A percentile compares a stretch with the other conserved stretches of the same genome.
Evolutionary conservation across 2,329 filamentous ascomycete genomes (phyloP).

Genomic region (Apiospora arundinis): DNA sequence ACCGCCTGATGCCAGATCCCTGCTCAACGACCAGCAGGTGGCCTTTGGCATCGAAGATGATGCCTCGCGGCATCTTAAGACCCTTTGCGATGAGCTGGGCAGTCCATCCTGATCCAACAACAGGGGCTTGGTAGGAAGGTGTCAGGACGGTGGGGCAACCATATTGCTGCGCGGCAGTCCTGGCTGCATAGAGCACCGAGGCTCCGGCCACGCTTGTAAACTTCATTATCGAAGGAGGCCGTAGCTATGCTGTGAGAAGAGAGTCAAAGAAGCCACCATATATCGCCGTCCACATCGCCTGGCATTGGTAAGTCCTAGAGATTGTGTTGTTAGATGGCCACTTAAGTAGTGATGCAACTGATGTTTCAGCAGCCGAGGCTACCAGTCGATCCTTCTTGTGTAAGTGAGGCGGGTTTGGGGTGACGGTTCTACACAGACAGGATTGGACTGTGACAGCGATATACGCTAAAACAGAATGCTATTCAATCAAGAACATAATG

Average conservation of each 20-base stretch:
- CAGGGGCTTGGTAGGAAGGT: conserved; percentile 25
- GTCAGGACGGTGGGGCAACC: conserved; percentile 21
- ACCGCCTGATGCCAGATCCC: conserved; percentile 39
- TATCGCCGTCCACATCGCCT: background rate
- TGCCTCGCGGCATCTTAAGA: conserved; percentile 40
- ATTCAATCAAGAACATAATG: background rate
- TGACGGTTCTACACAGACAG: background rate
- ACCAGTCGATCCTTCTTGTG: background rate
- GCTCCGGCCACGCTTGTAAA: background rate
- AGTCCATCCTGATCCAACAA: conserved; percentile 28
- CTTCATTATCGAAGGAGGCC: conserved; percentile 20
- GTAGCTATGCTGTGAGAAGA: background rate
- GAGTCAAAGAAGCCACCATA: background rate
- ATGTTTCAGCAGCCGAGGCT: conserved; percentile 9
- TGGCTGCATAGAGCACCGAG: background rate
- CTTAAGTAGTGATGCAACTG: conserved; percentile 7
- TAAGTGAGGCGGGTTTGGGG: background rate
- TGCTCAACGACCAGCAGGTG: conserved; percentile 45
- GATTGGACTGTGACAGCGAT: background rate
- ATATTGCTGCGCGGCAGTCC: conserved; percentile 13
- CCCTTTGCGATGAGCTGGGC: conserved; percentile 24
- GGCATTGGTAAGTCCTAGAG: background rate
- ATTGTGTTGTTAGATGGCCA: background rate
- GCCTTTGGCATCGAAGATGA: conserved; percentile 43
- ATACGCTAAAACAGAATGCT: background rate